Evolutionary conservation across 331 rosid genomes (phyloP), one percentile per base, ranked within the genome.

Genomic region (Telfairia occidentalis): DNA sequence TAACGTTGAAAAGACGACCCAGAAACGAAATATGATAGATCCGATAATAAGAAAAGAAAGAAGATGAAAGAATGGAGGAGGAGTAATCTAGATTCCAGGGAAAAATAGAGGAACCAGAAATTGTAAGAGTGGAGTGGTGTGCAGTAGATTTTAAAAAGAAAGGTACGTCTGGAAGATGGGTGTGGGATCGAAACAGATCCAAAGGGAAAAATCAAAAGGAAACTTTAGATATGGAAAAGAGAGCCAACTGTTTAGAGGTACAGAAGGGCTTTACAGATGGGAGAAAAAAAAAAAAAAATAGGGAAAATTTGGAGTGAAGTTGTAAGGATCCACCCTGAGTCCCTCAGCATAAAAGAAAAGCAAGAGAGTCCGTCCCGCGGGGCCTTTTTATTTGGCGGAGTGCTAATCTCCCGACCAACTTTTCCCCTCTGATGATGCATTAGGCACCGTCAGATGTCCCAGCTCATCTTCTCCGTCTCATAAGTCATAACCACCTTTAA

Each of bases 161-260:
- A 71, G 61, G 26, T 46, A 21, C 42, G 18, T 49, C 6, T 23
- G 11, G 2, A 40, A 69, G 55, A 43, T 6, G 53, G 57, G 57
- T 69, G n/a, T 19, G 7, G 43, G 38, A 32, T 11, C 5, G 77
- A 52, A 73, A 16, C 10, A 73, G 77, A 53, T 67, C 54, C 23
- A 42, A 67, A 67, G 50, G 74, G 74, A 24, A 67, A 43, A 67
- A 42, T 42, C 23, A 67, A 67, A 67, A 67, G 54, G 5, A 12
- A 43, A 26, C 53, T 67, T 67, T 67, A 67, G 74, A 42, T 67
- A 8, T 43, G 37, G 37, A 24, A 67, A 67, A 23, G 38, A 67
- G 55, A 67, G 53, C 6, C 54, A 42, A 67, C 13, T 67, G 53
- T 67, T 67, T 23, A 5, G 73, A 66, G 73, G 67, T 9, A 37